Conservation (phyloP, 2,329 filamentous ascomycete species). For the Diaporthe humulicola region DNA sequence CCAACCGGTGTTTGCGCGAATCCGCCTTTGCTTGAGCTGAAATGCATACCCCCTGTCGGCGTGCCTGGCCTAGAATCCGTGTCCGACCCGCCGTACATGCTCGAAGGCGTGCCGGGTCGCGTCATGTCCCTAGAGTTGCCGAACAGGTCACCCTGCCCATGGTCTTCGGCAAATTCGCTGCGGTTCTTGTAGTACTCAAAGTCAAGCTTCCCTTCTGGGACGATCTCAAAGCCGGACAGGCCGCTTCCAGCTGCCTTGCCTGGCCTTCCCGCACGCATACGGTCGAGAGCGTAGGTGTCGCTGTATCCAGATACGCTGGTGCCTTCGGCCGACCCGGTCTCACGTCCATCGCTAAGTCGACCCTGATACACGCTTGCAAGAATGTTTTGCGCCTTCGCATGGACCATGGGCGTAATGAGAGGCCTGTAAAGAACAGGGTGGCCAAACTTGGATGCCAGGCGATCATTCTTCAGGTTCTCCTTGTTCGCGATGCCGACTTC, state of each 20-base stretch:
- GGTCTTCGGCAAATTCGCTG: conserved; percentile 87
- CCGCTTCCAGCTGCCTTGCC: conserved; percentile 49
- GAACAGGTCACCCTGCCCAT: conserved; percentile 81
- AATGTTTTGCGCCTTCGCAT: conserved; percentile 88
- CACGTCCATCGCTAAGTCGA: conserved; percentile 77
- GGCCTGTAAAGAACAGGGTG: conserved; percentile 92
- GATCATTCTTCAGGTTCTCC: conserved; percentile 72
- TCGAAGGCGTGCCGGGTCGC: conserved; percentile 73
- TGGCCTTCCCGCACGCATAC: conserved; percentile 79
- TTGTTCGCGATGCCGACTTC: conserved; percentile 62
- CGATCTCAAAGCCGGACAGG: conserved; percentile 87
- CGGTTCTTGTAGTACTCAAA: conserved; percentile 94
- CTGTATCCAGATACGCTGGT: conserved; percentile 80
- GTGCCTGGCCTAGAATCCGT: conserved; percentile 64
- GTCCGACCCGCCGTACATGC: conserved; percentile 58
- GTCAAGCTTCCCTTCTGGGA: conserved; percentile 87
- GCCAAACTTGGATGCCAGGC: conserved; percentile 83
- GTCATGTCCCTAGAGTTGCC: conserved; percentile 71
- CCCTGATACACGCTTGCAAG: conserved; percentile 89
- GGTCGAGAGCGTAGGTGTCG: conserved; percentile 83
- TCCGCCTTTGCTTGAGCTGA: conserved; percentile 47
- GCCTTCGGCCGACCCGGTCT: conserved; percentile 68
- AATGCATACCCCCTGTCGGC: conserved; percentile 56
- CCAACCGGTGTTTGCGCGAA: conserved; percentile 43
- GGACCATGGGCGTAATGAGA: conserved; percentile 94